Base-by-base conservation (phyloP, 169 alveolate genomes). In the Plasmodium chabaudi region DNA sequence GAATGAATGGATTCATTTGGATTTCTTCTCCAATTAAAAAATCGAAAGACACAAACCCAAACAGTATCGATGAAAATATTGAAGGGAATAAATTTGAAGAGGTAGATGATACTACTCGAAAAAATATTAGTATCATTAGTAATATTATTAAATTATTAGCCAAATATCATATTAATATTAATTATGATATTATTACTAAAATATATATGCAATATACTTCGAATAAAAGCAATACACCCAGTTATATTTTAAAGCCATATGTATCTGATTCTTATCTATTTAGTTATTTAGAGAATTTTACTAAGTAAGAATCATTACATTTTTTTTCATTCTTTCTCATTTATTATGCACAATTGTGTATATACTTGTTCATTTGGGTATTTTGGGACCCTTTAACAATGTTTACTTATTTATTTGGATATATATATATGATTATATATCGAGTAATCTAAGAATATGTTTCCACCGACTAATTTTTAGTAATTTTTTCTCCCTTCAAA, bases 1-100 rank as follows among this genome's bases (percentile, higher is more conserved):
- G 98, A 1, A 93, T 95, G 79, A 97, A 97, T 92, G 99, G 99
- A 27, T 65, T 60, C 51, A 74, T 93, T 51, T 94, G 96, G 96
- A 88, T 95, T 57, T 95, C 94, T 53, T 94, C 89, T 9, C 88
- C 89, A 5, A 55, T 74, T 23, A 72, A 77, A 60, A 67, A 77
- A 51, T 34, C 92, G 10, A 57, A 63, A 17, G 72, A 87, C 15
- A 57, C 86, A 13, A 84, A 77, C 42, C 93, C 87, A 15, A 63
- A 87, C 74, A 88, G 79, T 39, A 56, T 88, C 5, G 94, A 88
- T 82, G 65, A 70, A 70, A 61, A 88, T 47, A 55, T 84, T 71
- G 74, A 84, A 84, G 92, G 56, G 34, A 61, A 25, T 86, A 71
- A 86, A 77, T 69, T 70, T 27, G 92, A 88, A 68, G 82, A 79